Evolutionary conservation across 1,284 basidiomycete species (phyloP).

Genomic region (Microbotryum scabiosae): DNA sequence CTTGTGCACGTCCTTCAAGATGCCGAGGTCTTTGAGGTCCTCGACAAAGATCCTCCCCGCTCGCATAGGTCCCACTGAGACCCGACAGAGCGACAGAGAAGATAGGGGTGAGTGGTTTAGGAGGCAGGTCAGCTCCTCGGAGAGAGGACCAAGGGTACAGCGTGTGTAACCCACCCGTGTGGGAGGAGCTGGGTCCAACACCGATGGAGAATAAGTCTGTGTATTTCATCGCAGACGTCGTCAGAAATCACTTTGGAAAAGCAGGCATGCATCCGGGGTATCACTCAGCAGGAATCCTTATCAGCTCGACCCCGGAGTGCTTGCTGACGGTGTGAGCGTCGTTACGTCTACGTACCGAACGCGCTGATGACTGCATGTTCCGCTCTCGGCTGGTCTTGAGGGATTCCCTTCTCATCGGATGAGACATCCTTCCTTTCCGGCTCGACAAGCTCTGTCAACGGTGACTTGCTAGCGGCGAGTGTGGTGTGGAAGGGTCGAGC

Average conservation of each 20-base stretch:
- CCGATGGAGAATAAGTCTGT: constrained; percentile 85
- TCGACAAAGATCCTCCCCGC: constrained; percentile 76
- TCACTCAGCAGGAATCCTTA: no score
- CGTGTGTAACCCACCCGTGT: constrained; percentile 56
- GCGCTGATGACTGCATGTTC: constrained; percentile 89
- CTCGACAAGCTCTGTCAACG: no score
- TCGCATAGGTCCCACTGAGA: constrained; percentile 58
- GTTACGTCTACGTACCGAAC: constrained; percentile 43
- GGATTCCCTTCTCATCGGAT: no score
- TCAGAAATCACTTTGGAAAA: background rate
- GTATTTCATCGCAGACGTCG: background rate
- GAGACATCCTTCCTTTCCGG: no score
- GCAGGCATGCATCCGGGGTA: background rate
- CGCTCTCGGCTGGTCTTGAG: constrained; percentile 34
- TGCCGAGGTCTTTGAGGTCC: constrained; percentile 60
- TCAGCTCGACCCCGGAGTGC: no score
- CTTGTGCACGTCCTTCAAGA: constrained; percentile 60
- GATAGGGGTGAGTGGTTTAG: no score
- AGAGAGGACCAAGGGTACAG: no score
- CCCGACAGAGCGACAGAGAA: no score
- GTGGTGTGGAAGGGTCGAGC: no score
- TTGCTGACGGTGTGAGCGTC: background rate
- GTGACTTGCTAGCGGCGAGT: no score
- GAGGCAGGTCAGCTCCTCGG: constrained; percentile 5
- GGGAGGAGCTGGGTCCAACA: constrained; percentile 45